A percentile compares a stretch with the other conserved stretches of the same genome.
Evolutionary conservation across 352 stramenopile species (phyloP).

Genomic region (Plasmopara viticola): DNA sequence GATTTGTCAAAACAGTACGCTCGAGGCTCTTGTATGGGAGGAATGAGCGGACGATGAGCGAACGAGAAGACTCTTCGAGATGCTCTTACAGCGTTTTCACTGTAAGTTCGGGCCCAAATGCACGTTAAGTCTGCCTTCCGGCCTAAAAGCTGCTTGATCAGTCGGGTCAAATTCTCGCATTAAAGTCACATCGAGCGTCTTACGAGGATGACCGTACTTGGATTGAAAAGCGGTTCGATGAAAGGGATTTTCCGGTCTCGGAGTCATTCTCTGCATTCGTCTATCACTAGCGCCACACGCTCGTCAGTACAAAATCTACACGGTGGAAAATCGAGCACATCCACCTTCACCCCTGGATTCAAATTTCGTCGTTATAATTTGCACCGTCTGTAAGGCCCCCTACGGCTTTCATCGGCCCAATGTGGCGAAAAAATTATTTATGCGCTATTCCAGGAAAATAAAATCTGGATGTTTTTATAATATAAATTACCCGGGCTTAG

Average conservation of each 20-base stretch:
- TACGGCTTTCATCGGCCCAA: not conserved
- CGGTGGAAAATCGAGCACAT: not conserved
- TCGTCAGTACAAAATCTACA: not conserved
- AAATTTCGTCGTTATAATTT: not conserved
- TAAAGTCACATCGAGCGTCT: not conserved
- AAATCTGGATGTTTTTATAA: too few relatives aligned
- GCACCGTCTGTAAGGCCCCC: too few relatives aligned
- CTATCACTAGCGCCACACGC: not conserved
- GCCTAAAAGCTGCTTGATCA: not conserved
- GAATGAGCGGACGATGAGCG: too few relatives aligned
- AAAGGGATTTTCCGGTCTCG: not conserved
- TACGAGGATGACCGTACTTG: not conserved
- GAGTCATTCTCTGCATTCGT: conserved; percentile 1
- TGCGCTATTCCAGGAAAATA: not conserved
- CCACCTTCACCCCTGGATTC: not conserved
- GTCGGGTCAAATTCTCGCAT: not conserved
- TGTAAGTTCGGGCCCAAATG: not conserved
- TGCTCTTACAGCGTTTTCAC: too few relatives aligned
- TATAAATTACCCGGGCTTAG: too few relatives aligned
- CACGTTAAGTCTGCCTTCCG: not conserved
- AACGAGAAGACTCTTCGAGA: too few relatives aligned
- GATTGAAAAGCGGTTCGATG: not conserved
- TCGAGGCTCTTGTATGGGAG: too few relatives aligned
- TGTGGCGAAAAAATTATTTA: not conserved
- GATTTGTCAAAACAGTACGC: too few relatives aligned